Evolutionary conservation across 805 yeast species (phyloP).

Genomic region (Saturnispora halmiae): DNA sequence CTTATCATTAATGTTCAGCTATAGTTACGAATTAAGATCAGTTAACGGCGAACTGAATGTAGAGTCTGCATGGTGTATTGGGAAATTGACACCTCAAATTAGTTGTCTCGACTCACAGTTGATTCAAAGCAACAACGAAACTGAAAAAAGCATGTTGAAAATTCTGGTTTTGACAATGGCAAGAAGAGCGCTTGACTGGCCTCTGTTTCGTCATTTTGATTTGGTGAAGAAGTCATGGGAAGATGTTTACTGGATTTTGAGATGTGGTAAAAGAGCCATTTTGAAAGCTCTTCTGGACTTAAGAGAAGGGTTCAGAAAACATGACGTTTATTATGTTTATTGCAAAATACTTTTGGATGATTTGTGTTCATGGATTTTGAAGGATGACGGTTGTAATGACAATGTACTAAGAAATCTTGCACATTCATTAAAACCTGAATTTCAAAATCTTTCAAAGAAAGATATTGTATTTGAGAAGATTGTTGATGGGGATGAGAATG

Average conservation of each 20-base stretch:
- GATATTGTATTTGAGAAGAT: constrained; percentile 51
- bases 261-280: constrained; percentile 62
- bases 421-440: constrained; percentile 47
- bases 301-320: constrained; percentile 69
- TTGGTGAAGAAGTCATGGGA: constrained; percentile 59
- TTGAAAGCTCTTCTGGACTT: constrained; percentile 50
- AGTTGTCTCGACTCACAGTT: constrained; percentile 59
- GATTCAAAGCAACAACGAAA: constrained; percentile 27
- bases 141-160: constrained; percentile 34
- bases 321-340: constrained; percentile 79
- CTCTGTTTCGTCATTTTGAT: constrained; percentile 65
- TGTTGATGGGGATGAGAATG: constrained; percentile 28
- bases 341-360: constrained; percentile 72
- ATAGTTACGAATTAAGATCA: constrained; percentile 65
- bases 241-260: constrained; percentile 56
- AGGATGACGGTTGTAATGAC: constrained; percentile 48
- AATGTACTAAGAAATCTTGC: constrained; percentile 52
- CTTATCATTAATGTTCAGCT: constrained; percentile 60
- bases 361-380: constrained; percentile 62
- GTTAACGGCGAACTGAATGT: constrained; percentile 63
- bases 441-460: constrained; percentile 30
- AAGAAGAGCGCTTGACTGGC: constrained; percentile 69
- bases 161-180: constrained; percentile 52
- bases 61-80: constrained; percentile 93
- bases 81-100: constrained; percentile 74